Base-by-base conservation (phyloP, 345 rosid genomes). In the Dimocarpus longan region DNA sequence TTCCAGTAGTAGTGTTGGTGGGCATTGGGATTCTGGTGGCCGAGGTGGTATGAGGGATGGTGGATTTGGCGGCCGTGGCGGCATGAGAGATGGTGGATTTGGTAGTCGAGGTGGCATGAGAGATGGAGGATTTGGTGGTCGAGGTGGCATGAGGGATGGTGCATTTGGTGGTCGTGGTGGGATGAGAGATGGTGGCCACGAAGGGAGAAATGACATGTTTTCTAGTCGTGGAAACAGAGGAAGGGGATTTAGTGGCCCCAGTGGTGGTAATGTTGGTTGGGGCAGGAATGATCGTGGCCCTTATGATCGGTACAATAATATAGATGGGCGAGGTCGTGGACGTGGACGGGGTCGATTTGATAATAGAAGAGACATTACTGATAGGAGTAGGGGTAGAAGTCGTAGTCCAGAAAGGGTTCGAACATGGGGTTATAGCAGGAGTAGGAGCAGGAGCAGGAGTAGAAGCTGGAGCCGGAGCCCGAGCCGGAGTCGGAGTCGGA, bases 271-370 rank as follows among this genome's bases (percentile, higher is more conserved):
- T 73, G 82, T 57, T 74, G 83, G 88, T 66, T 78, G 88, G 80
- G 93, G 90, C 46, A 87, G 94, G 86, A 87, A 82, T 81, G 92
- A 83, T 10, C 85, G 82, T 22, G 90, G 93, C 8, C 80, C 82
- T n/a, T 86, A 82, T 73, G 95, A 92, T 85, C 90, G 90, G 28
- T 83, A 79, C 77, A 89, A 84, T 74, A 84, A 79, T 71, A 79
- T 86, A 84, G 98, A 93, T 66, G 85, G 93, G 11, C 89, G 90
- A 74, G 91, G 97, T 66, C 94, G 90, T 76, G 91, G 97, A 63
- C 93, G 92, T 32, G 90, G 93, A 2, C 89, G 91, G 43, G 93
- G 97, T 28, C 83, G 93, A 74, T 92, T 91, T 85, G 97, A 89
- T 76, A 89, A 86, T 78, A 94, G 97, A 85, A 88, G 95, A 81